Percentiles rank a stretch among this genome's conserved stretches.
phyloP scores from a whole-genome alignment of 2,329 filamentous ascomycete genomes.

The Hypoxylon sp. region DNA sequence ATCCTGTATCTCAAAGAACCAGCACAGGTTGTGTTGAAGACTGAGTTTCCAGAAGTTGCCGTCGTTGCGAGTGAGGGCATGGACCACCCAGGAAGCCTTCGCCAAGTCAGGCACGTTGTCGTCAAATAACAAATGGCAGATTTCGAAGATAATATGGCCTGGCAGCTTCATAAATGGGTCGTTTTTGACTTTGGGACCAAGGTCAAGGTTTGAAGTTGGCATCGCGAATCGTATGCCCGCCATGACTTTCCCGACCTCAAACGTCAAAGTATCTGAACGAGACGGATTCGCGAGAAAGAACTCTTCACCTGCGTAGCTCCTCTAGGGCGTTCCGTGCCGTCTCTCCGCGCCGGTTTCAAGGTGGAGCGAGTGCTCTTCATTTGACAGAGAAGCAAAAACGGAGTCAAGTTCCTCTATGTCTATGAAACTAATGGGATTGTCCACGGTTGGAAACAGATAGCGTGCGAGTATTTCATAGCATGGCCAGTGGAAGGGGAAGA shows the following conservation, averaged over 20 bases:
- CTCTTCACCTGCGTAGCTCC: conserved; percentile 17
- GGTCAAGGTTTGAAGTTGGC: conserved; percentile 1
- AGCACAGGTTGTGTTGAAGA: conserved; percentile 14
- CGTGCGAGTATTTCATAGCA: conserved; percentile 24
- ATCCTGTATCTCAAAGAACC: conserved; percentile 24
- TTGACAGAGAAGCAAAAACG: neutral
- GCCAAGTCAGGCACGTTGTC: conserved; percentile 1
- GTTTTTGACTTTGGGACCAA: conserved; percentile 9
- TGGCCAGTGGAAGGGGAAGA: conserved; percentile 27
- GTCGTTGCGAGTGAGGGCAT: conserved; percentile 1
- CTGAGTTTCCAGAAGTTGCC: conserved; percentile 15
- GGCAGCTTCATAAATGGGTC: conserved; percentile 20
- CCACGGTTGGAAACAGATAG: neutral
- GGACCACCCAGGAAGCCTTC: conserved; percentile 18
- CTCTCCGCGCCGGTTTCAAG: conserved; percentile 5
- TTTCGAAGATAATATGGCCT: conserved; percentile 3
- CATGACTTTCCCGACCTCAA: conserved; percentile 9
- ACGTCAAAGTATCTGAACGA: conserved; percentile 1
- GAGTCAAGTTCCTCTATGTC: neutral
- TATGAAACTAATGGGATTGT: conserved; percentile 2
- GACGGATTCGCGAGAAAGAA: conserved; percentile 20
- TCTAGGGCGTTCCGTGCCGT: conserved; percentile 10
- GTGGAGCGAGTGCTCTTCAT: neutral
- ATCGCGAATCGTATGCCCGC: conserved; percentile 5
- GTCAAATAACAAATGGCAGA: conserved; percentile 10